A percentile compares a stretch with the other conserved stretches of the same genome.
phyloP scores from a whole-genome alignment of 257 asterid genomes.

The Penstemon eatonii region DNA sequence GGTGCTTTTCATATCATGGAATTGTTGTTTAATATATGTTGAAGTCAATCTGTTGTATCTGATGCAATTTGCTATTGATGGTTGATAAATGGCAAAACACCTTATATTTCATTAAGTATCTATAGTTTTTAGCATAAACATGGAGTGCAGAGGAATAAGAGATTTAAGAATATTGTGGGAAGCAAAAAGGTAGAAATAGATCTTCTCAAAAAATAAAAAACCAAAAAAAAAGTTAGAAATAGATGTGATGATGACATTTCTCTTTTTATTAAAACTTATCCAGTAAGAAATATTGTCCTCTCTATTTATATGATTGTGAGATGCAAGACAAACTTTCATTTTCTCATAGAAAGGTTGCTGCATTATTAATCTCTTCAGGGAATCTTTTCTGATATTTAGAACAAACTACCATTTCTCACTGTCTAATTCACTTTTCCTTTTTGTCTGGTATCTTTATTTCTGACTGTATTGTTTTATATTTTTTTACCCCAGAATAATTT shows the following conservation, averaged over 20 bases:
- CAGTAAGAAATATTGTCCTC: constrained; percentile 23
- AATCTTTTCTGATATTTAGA: neutral
- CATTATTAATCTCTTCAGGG: constrained; percentile 1
- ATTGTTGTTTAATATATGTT: too few relatives aligned
- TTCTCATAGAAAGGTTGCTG: constrained; percentile 14
- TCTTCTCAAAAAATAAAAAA: too few relatives aligned
- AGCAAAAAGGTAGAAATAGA: neutral
- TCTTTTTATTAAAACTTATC: constrained; percentile 26
- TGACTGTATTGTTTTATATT: constrained; percentile 10
- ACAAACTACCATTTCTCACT: too few relatives aligned
- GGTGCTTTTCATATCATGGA: too few relatives aligned
- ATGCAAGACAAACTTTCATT: constrained; percentile 24
- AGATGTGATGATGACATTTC: constrained; percentile 33
- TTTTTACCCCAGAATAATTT: neutral
- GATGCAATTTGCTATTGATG: neutral
- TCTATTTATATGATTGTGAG: constrained; percentile 26
- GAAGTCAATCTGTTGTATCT: too few relatives aligned
- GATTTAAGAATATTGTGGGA: constrained; percentile 14
- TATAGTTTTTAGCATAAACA: neutral
- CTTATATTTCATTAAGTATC: constrained; percentile 34
- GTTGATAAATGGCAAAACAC: constrained; percentile 2
- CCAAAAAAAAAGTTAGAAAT: too few relatives aligned
- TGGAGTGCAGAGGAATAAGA: neutral
- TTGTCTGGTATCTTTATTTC: neutral
- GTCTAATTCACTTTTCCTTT: neutral